A percentile compares a stretch with the other conserved stretches of the same genome.
Evolutionary conservation across 1,284 basidiomycete species (phyloP).

Genomic region (Ceratobasidium sp.): DNA sequence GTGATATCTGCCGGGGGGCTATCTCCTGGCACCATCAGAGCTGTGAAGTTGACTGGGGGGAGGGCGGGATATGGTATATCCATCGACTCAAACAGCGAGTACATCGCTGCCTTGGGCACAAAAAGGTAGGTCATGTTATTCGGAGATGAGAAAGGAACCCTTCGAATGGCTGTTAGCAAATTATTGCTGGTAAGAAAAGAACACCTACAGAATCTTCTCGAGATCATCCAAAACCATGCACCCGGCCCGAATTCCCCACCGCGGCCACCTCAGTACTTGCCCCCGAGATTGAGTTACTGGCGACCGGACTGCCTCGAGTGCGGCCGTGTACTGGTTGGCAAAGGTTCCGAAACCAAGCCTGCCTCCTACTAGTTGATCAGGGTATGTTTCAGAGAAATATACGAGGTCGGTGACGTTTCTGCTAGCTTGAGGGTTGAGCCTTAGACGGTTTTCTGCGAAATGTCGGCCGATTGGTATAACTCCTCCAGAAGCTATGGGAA

Average conservation of each 20-base stretch:
- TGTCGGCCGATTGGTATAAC: constrained; percentile 23
- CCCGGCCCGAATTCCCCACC: constrained; percentile 35
- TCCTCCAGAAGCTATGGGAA: constrained; percentile 16
- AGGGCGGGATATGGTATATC: constrained; percentile 20
- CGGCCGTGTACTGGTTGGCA: constrained; percentile 1
- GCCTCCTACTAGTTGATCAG: neutral
- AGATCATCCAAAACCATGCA: constrained; percentile 17
- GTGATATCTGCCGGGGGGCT: neutral
- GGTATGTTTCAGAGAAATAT: constrained; percentile 32
- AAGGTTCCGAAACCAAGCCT: constrained; percentile 32
- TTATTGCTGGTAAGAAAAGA: neutral
- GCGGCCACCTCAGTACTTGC: constrained; percentile 24
- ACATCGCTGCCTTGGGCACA: constrained; percentile 36
- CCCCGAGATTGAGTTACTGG: neutral
- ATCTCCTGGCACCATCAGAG: constrained; percentile 21
- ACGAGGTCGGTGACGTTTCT: constrained; percentile 24
- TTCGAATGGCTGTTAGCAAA: neutral
- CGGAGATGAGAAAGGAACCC: constrained; percentile 5
- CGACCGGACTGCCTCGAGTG: neutral
- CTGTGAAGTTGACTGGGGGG: constrained; percentile 25
- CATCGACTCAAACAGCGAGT: constrained; percentile 30
- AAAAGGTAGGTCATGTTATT: constrained; percentile 36
- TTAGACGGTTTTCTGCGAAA: constrained; percentile 2
- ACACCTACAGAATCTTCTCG: constrained; percentile 13
- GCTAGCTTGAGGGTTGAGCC: constrained; percentile 4